Base-by-base conservation (phyloP, 352 stramenopile genomes). In the Lagenidium giganteum region DNA sequence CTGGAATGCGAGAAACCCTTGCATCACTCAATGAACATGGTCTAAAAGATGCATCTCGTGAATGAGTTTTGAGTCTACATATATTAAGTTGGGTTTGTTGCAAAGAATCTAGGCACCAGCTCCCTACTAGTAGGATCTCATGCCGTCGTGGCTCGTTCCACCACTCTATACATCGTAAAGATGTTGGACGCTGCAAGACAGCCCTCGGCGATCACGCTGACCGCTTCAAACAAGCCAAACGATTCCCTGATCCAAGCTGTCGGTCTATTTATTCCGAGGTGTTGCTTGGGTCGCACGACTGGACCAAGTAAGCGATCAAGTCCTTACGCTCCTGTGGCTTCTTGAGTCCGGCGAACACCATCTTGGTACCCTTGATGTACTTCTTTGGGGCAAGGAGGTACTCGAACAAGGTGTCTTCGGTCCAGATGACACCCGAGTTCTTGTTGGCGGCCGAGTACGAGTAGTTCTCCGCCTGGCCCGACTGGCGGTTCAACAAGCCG, bases 351-450 rank as follows among this genome's bases (percentile, higher is more conserved):
- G 97, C 97, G 56, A 99, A 99, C 32, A 99, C 95, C 97, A 99
- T 99, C 84, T 99, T 99, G 46, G 97, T 99, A 62, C 97, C 96
- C 93, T 98, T 98, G 64, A 99, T 99, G 93, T 99, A 99, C 84
- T 99, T 99, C 92, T 99, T 99, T 13, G 97, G 97, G 41, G 96
- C 96, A 25, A 98, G 80, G 31, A 99, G 81, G 82, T 99, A 99
- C 54, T 98, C 94, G 62, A 99, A 99, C 16, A 99, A 71, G 33
- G 96, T 98, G 57, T 97, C 89, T 38, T 99, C 95, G 14, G 72
- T 95, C 96, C 96, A 99, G 12, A 70, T 76, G 48, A 99, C 85
- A 31, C 82, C 83, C 58, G 87, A 98, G 75, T 98, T 98, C 90
- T 99, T 99, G 85, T 99, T 99, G 56, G 96, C 96, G 30, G 79